These are phyloP conservation scores for Ogataea zsoltii DNA, from an alignment of 805 yeast genomes.

Conservation along the genomic window DNA sequence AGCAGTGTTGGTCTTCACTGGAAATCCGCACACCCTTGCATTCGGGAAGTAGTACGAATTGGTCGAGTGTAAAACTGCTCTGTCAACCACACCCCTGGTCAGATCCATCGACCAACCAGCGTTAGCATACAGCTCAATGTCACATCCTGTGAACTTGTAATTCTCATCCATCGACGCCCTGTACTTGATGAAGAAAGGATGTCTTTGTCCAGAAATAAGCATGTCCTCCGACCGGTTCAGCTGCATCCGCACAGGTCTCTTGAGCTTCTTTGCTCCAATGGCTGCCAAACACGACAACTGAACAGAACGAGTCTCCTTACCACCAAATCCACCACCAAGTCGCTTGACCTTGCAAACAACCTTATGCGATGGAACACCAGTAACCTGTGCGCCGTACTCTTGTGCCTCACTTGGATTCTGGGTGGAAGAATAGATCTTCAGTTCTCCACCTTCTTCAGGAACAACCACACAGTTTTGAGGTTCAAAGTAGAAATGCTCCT, in stretches of 20 bases:
- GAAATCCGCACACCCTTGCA: slow-evolving; percentile 38
- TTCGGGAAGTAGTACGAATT: slow-evolving; percentile 46
- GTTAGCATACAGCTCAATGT: slow-evolving; percentile 42
- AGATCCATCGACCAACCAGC: slow-evolving; percentile 52
- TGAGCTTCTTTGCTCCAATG: slow-evolving; percentile 44
- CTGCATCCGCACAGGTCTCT: slow-evolving; percentile 43
- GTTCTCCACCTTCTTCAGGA: slow-evolving; percentile 49
- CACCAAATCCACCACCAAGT: slow-evolving; percentile 53
- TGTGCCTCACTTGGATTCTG: slow-evolving; percentile 50
- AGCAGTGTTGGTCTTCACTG: slow-evolving; percentile 46
- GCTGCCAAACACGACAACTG: slow-evolving; percentile 41
- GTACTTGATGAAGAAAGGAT: slow-evolving; percentile 47
- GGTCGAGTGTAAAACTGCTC: slow-evolving; percentile 45
- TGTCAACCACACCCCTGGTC: slow-evolving; percentile 49
- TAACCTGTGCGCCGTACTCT: slow-evolving; percentile 41
- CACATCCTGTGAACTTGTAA: slow-evolving; percentile 41
- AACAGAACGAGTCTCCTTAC: slow-evolving; percentile 46
- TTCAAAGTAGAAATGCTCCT: slow-evolving; percentile 51
- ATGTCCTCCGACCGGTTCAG: slow-evolving; percentile 45
- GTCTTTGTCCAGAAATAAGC: slow-evolving; percentile 47
- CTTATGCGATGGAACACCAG: slow-evolving; percentile 43
- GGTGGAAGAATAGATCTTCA: slow-evolving; percentile 43
- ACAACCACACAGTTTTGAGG: slow-evolving; percentile 45
- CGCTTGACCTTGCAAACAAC: slow-evolving; percentile 44
- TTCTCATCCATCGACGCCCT: slow-evolving; percentile 43